Base-by-base conservation (phyloP, 164 flowering plant species). In the grape (Vitis vinifera) region DNA sequence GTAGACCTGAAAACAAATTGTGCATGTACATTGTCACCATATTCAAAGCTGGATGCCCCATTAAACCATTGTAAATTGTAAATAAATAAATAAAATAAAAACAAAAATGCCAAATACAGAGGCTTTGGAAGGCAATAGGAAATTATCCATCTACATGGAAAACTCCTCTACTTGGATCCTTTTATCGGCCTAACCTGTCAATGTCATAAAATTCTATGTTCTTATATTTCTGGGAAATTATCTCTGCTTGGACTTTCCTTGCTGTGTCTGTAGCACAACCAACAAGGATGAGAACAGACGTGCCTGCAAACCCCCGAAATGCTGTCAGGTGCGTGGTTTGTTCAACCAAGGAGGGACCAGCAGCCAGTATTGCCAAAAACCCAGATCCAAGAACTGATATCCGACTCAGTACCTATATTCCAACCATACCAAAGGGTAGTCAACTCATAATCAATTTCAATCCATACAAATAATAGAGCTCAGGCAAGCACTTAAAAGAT, bases 231-330 rank as follows among this genome's bases (percentile, higher is more conserved):
- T 96, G 99, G 15, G 99, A 96, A 62, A 96, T 96, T 51, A 96
- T 88, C 82, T 96, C 98, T 9, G 99, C 99, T 76, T 96, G 91
- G 69, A 96, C 98, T 83, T 96, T 96, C 71, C 99, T 83, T 47
- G 99, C 98, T 0, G 99, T 96, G 73, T 96, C 99, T 10, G 99
- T 93, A 13, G 99, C 99, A 79, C 99, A 96, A 27, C 99, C 99
- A 58, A 96, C 99, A 59, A 96, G 98, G 82, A 96, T 96, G 67
- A 96, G 95, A 70, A 96, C 92, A 5, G 99, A 96, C 12, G 99
- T 96, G 63, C 99, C 99, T 10, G 99, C 99, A 58, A 96, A 96
- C 71, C 99, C 99, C 49, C 99, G 87, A 64, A 93, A 96, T 59
- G 97, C 99, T 55, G 97, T 90, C 73, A 93, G 78, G 75, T 93